Evolutionary conservation across 805 yeast genomes (phyloP).

Genomic region (Candida nemodendra): DNA sequence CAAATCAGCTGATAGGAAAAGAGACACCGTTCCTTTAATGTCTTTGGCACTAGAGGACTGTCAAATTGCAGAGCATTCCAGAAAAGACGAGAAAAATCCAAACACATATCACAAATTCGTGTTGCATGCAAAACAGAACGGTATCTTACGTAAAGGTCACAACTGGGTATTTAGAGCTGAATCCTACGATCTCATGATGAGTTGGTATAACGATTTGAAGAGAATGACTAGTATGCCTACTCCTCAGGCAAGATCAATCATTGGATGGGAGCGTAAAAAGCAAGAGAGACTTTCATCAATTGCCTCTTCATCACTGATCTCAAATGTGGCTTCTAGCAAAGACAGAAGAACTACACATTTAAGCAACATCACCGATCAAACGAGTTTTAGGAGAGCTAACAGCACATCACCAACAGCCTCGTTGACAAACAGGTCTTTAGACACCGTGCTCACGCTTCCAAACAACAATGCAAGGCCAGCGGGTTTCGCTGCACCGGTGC

Average conservation of each 20-base stretch:
- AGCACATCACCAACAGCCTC: constrained; percentile 14
- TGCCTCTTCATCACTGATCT: constrained; percentile 30
- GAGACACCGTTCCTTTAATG: constrained; percentile 79
- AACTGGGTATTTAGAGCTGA: constrained; percentile 96
- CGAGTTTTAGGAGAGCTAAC: constrained; percentile 14
- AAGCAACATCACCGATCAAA: constrained; percentile 17
- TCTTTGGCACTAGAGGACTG: constrained; percentile 79
- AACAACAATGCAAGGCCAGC: constrained; percentile 8
- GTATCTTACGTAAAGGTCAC: constrained; percentile 76
- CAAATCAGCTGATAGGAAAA: constrained; percentile 76
- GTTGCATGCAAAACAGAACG: constrained; percentile 70
- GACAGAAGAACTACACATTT: constrained; percentile 17
- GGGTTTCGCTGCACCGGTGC: not conserved
- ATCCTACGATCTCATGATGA: constrained; percentile 71
- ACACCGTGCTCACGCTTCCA: constrained; percentile 24
- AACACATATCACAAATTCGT: constrained; percentile 72
- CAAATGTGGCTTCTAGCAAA: constrained; percentile 19
- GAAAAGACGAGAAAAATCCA: constrained; percentile 57
- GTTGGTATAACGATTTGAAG: constrained; percentile 81
- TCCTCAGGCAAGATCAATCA: constrained; percentile 56
- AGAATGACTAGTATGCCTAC: constrained; percentile 60
- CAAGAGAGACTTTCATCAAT: constrained; percentile 21
- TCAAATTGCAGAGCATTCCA: constrained; percentile 77
- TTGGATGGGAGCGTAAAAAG: constrained; percentile 35
- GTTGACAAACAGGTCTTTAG: constrained; percentile 22